Evolutionary conservation across 306 rosid species (phyloP).

Genomic region (Inga leiocalycina): DNA sequence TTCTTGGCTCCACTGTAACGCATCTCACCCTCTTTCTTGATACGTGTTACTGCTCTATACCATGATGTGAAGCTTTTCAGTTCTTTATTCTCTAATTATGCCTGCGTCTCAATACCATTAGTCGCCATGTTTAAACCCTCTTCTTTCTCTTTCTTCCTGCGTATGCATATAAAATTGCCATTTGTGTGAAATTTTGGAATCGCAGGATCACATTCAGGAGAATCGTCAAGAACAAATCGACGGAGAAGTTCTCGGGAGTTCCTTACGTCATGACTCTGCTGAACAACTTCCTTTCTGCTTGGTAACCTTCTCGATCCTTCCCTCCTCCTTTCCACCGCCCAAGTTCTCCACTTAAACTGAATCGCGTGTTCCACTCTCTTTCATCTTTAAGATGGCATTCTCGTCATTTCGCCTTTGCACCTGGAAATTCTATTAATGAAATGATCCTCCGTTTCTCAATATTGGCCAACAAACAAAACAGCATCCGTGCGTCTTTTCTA

Average conservation of each 20-base stretch:
- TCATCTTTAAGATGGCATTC: neutral
- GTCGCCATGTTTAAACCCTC: neutral
- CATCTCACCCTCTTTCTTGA: neutral
- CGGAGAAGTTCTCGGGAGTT: constrained; percentile 88
- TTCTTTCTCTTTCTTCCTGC: neutral
- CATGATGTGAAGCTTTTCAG: neutral
- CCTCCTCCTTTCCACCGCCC: neutral
- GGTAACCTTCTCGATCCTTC: constrained; percentile 47
- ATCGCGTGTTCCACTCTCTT: constrained; percentile 23
- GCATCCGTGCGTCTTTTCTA: neutral
- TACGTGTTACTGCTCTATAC: no score
- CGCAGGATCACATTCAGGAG: constrained; percentile 86
- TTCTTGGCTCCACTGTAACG: constrained; percentile 89
- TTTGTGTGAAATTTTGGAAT: constrained; percentile 1
- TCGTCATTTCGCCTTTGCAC: neutral
- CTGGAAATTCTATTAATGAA: neutral
- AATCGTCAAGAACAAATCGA: constrained; percentile 52
- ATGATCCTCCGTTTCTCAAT: neutral
- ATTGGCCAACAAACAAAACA: constrained; percentile 4
- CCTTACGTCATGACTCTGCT: constrained; percentile 90
- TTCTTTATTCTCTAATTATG: neutral
- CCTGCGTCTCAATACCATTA: neutral
- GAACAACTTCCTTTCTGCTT: constrained; percentile 87
- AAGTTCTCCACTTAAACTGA: constrained; percentile 17
- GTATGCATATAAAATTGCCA: neutral